These are phyloP conservation scores for Phytophthora nicotianae DNA, from an alignment of 352 stramenopile species.

Conservation along the genomic window DNA sequence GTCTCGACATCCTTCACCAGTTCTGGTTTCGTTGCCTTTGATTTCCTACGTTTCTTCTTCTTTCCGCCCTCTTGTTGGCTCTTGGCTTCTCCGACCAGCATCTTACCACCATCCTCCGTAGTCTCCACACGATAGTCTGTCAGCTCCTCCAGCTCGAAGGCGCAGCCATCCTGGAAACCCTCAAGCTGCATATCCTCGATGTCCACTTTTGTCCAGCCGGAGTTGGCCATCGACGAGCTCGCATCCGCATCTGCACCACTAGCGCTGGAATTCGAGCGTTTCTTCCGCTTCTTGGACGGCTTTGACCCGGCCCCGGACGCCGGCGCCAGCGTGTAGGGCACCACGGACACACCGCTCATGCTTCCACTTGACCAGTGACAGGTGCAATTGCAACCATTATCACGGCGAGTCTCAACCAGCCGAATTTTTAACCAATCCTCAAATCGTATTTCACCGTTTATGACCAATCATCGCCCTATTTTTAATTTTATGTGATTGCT, in stretches of 20 bases:
- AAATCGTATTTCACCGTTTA: neutral
- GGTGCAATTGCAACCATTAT: conserved; percentile 6
- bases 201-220: conserved; percentile 72
- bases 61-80: conserved; percentile 17
- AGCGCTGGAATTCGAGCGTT: conserved; percentile 32
- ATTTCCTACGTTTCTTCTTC: conserved; percentile 71
- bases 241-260: neutral
- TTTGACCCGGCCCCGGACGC: conserved; percentile 19
- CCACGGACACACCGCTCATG: conserved; percentile 43
- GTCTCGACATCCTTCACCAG: conserved; percentile 4
- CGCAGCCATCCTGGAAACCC: conserved; percentile 85
- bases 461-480: conserved; percentile 7
- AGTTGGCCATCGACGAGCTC: conserved; percentile 9
- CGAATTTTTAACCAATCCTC: conserved; percentile 35
- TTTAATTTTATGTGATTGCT: neutral
- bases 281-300: conserved; percentile 73
- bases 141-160: conserved; percentile 86
- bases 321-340: conserved; percentile 41
- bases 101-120: conserved; percentile 56
- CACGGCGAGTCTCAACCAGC: conserved; percentile 25
- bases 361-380: conserved; percentile 21
- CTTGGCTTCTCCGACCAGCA: conserved; percentile 45
- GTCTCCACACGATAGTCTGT: conserved; percentile 76
- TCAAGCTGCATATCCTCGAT: conserved; percentile 78
- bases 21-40: conserved; percentile 46